These are phyloP conservation scores for Alternaria gaisen DNA, from an alignment of 2,329 filamentous ascomycete species.

Conservation along the genomic window DNA sequence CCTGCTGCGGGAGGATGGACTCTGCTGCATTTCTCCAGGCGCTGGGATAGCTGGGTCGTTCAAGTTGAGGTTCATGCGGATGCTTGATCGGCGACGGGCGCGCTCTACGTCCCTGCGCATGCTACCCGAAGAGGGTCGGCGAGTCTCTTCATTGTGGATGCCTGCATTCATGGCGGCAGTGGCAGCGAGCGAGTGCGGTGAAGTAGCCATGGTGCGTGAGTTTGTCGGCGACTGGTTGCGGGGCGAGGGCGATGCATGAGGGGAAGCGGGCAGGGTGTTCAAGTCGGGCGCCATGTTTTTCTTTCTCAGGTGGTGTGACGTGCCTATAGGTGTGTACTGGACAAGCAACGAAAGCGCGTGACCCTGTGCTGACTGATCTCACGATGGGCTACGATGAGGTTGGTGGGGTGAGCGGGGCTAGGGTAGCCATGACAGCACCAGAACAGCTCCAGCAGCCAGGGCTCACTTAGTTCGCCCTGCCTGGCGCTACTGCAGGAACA, in stretches of 20 bases:
- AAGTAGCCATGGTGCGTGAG: constrained; percentile 62
- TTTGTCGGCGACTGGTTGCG: constrained; percentile 45
- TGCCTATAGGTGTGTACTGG: background rate
- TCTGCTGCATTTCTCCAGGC: constrained; percentile 73
- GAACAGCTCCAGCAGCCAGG: background rate
- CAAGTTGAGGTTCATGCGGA: constrained; percentile 76
- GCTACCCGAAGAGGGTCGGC: constrained; percentile 59
- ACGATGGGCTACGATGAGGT: background rate
- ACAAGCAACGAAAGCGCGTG: background rate
- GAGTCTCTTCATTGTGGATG: constrained; percentile 70
- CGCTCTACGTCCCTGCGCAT: constrained; percentile 51
- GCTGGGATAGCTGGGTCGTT: constrained; percentile 74
- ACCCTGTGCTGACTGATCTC: background rate
- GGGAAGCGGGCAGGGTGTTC: constrained; percentile 66
- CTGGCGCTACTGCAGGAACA: constrained; percentile 15
- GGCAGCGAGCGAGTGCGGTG: constrained; percentile 76
- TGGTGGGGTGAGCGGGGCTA: constrained; percentile 13
- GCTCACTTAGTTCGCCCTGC: background rate
- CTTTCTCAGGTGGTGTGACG: constrained; percentile 18
- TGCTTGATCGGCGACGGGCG: constrained; percentile 71
- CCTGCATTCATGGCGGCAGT: constrained; percentile 81
- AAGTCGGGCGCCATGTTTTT: constrained; percentile 58
- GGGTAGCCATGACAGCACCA: background rate
- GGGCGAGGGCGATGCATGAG: constrained; percentile 48
- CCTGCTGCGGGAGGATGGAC: constrained; percentile 41